These are phyloP conservation scores for Saccharomycopsis selenospora DNA, from an alignment of 805 yeast species.

Conservation along the genomic window DNA sequence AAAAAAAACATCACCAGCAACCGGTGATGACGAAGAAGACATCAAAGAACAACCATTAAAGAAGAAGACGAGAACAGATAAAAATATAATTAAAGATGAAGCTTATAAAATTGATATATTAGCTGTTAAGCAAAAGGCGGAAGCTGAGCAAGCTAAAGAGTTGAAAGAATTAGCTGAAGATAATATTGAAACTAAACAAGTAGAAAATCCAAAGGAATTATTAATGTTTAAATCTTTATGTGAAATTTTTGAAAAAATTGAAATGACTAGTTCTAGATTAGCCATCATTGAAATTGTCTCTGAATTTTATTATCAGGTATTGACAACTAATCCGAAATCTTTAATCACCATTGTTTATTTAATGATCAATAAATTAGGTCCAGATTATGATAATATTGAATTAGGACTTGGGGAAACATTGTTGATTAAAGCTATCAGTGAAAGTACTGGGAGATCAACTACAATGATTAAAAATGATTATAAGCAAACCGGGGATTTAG, in stretches of 20 bases:
- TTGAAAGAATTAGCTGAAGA: slow-evolving; percentile 4
- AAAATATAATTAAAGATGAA: neutral
- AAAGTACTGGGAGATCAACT: slow-evolving; percentile 76
- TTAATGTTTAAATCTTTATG: slow-evolving; percentile 40
- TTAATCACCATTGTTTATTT: slow-evolving; percentile 71
- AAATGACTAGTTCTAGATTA: slow-evolving; percentile 72
- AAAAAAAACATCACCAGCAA: neutral
- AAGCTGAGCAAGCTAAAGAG: neutral
- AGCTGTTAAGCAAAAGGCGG: neutral
- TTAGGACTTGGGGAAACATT: slow-evolving; percentile 90
- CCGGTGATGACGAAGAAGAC: neutral
- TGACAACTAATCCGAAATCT: slow-evolving; percentile 45
- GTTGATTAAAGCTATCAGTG: slow-evolving; percentile 80
- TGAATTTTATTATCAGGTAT: slow-evolving; percentile 59
- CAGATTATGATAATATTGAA: slow-evolving; percentile 93
- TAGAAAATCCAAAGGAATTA: slow-evolving; percentile 11
- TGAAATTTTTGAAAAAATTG: slow-evolving; percentile 68
- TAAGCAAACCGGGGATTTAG: slow-evolving; percentile 81
- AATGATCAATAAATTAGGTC: slow-evolving; percentile 84
- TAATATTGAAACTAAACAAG: neutral
- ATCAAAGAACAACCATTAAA: neutral
- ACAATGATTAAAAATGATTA: slow-evolving; percentile 68
- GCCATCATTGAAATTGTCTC: slow-evolving; percentile 73
- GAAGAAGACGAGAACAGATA: neutral
- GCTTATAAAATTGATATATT: neutral